phyloP scores from a whole-genome alignment of 2,329 filamentous ascomycete genomes.

The Lachnellula cervina region DNA sequence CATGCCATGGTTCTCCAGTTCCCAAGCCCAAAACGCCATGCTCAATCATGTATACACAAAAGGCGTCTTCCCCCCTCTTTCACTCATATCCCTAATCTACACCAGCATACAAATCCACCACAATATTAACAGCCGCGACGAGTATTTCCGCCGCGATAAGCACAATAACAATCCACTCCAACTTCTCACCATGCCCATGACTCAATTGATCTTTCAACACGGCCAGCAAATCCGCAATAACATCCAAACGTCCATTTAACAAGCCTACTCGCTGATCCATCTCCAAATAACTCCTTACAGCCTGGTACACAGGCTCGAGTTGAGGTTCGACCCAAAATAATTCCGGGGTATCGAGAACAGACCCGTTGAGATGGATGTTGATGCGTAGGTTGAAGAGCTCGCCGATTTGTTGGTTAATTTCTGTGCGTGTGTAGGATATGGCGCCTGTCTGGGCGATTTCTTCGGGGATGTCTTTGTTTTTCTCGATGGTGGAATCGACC shows the following conservation, averaged over 20 bases:
- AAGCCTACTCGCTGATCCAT: constrained; percentile 94
- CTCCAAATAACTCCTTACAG: constrained; percentile 90
- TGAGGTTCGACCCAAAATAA: constrained; percentile 98
- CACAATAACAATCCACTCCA: constrained; percentile 92
- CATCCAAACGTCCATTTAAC: constrained; percentile 82
- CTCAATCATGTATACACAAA: too few relatives aligned
- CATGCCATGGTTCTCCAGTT: too few relatives aligned
- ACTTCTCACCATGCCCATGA: constrained; percentile 83
- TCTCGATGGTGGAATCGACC: constrained; percentile 87
- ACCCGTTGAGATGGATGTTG: constrained; percentile 96
- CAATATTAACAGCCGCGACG: constrained; percentile 87
- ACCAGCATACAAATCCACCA: constrained; percentile 83
- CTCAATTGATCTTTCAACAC: constrained; percentile 94
- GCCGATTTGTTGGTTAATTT: constrained; percentile 99
- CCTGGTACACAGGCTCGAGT: constrained; percentile 92
- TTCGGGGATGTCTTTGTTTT: constrained; percentile 86
- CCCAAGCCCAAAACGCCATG: too few relatives aligned
- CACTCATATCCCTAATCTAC: constrained; percentile 41
- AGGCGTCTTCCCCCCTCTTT: neutral
- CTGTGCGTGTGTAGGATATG: constrained; percentile 76
- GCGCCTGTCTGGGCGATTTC: constrained; percentile 91
- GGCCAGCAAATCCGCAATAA: constrained; percentile 88
- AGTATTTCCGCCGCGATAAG: constrained; percentile 94
- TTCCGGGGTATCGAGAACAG: constrained; percentile 92
- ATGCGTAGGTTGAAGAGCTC: constrained; percentile 97